Evolutionary conservation across 2,329 filamentous ascomycete genomes (phyloP), one percentile per base, ranked within the genome.

Genomic region (Aspergillus fischeri): DNA sequence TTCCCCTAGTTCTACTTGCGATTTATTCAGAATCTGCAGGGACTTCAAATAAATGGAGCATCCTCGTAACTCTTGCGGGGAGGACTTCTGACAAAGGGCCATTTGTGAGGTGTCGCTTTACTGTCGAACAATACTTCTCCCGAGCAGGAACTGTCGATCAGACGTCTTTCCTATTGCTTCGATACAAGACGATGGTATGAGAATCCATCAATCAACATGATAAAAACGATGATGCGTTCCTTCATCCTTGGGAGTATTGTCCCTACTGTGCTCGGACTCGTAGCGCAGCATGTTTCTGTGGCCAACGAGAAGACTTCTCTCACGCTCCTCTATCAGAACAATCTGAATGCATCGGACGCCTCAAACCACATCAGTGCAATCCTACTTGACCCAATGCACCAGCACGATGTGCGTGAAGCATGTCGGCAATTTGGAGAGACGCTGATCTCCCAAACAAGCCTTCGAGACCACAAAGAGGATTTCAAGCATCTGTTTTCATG

Each of bases 241-340:
- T 54, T 60, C 29, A 28, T 38, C 35, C 54, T 61, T 9, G 58
- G 49, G 14, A 14, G n/a, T 7, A 20, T 57, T 11, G 44, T 44
- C 35, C 50, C 55, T 29, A 14, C 38, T 25, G 55, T 38, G 17
- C 29, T 56, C 14, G 51, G 44, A 49, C 27, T 53, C 21, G 21
- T 32, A 27, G 17, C 42, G 29, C 35, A 45, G n/a, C 49, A 60
- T 41, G 11, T 49, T 3, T 56, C 42, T 4, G 27, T 55, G 29
- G 48, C 41, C 42, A 79, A 78, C 57, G 60, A 70, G 10, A 62
- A 74, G 25, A 78, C 75, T 1, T 82, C 80, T 1, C 63, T 83
- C 53, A 81, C 79, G 0, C 69, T 83, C 6, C 65, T 83, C 8
- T 83, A 80, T 58, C 80, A 83, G 63, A 83, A 83, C 67, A 83